phyloP scores from a whole-genome alignment of 148 eudicot genomes.

The Heliamphora exappendiculata region DNA sequence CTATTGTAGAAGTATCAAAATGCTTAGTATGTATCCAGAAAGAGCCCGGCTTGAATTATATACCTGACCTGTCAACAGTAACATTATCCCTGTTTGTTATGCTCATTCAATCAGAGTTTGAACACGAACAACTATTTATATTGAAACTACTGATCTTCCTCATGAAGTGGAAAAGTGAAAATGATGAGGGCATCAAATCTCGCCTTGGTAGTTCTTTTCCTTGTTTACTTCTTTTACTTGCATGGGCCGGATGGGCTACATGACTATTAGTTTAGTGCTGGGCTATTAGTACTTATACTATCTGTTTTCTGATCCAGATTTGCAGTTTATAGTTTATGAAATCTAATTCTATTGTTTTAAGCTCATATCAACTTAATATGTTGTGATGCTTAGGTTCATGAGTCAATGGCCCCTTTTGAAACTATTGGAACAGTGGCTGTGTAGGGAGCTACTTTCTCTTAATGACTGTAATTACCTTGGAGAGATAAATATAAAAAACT shows the following conservation, averaged over 20 bases:
- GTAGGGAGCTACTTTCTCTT: neutral
- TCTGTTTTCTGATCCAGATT: neutral
- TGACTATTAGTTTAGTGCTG: conserved; percentile 1
- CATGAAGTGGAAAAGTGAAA: conserved; percentile 59
- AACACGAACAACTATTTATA: conserved; percentile 61
- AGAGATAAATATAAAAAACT: neutral
- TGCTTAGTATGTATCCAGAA: conserved; percentile 49
- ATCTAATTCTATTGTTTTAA: neutral
- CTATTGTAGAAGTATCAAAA: conserved; percentile 44
- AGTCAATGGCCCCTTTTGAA: neutral
- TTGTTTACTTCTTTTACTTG: neutral
- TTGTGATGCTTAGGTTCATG: neutral
- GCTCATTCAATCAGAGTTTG: conserved; percentile 57
- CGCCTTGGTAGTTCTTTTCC: neutral
- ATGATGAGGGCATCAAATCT: conserved; percentile 36
- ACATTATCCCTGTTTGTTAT: conserved; percentile 45
- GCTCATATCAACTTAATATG: neutral
- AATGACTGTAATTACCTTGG: neutral
- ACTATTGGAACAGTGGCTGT: neutral
- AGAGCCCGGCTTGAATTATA: conserved; percentile 66
- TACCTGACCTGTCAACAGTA: conserved; percentile 44
- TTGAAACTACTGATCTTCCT: conserved; percentile 50
- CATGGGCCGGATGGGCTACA: neutral
- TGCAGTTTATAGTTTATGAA: neutral
- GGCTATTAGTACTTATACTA: neutral